Percentiles rank a stretch among this genome's conserved stretches.
Evolutionary conservation across 495 filamentous ascomycete species (phyloP).

Genomic region (Penicillium roqueforti): DNA sequence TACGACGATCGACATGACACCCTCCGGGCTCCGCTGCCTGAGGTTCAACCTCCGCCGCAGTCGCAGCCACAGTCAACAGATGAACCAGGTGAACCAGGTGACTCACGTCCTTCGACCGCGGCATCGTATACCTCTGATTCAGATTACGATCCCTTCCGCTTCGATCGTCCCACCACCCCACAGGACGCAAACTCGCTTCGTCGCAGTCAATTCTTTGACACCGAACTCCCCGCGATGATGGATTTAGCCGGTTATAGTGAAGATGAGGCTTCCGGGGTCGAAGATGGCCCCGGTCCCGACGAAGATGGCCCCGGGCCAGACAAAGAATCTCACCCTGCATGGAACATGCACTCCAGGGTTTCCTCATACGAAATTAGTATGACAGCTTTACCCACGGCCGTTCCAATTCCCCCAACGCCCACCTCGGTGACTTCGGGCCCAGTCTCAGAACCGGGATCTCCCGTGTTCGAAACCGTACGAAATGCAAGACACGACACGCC

Average conservation of each 20-base stretch:
- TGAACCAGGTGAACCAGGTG: constrained; percentile 23
- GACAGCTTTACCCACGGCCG: constrained; percentile 14
- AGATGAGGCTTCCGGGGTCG: constrained; percentile 21
- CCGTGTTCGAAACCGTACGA: constrained; percentile 27
- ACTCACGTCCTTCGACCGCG: constrained; percentile 42
- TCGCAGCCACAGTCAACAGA: constrained; percentile 15
- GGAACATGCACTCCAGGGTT: constrained; percentile 14
- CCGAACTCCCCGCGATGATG: constrained; percentile 25
- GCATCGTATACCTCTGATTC: constrained; percentile 36
- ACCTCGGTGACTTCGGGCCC: constrained; percentile 5
- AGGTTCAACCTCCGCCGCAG: constrained; percentile 5
- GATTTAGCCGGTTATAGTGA: constrained; percentile 19
- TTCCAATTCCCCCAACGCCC: constrained; percentile 12
- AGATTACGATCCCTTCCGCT: constrained; percentile 46
- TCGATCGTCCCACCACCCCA: constrained; percentile 37
- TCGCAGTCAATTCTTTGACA: constrained; percentile 19
- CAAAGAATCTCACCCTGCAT: constrained; percentile 24
- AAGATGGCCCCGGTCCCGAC: constrained; percentile 42
- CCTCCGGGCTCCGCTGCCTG: constrained; percentile 30
- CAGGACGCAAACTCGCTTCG: constrained; percentile 10
- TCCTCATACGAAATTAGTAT: constrained; percentile 4
- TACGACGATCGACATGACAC: constrained; percentile 33
- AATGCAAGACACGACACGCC: constrained; percentile 18
- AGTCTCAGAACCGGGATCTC: constrained; percentile 27
- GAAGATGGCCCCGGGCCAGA: constrained; percentile 45